Base-by-base conservation (phyloP, 1,284 basidiomycete genomes). In the Ustilago vetiveriae region DNA sequence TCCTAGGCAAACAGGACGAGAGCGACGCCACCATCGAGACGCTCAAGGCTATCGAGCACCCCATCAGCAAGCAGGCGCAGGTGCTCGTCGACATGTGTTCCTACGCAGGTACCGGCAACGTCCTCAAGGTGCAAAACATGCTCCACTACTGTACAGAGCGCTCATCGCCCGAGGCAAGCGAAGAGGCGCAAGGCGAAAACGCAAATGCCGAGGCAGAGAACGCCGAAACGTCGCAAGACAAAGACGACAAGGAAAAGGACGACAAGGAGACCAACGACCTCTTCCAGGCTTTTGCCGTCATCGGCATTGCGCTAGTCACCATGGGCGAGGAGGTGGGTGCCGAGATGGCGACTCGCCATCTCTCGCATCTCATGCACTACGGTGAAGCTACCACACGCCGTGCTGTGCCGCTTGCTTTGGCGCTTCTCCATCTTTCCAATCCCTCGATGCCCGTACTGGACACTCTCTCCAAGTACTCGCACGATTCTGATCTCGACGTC, bases 261-360 rank as follows among this genome's bases (percentile, higher is more conserved):
- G 87, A 88, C 10, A 66, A 70, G 36, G 86, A 86, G 45, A 85
- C 87, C 72, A 88, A 92, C 64, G 90, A 96, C 73, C 90, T 90
- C 32, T 93, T 92, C 86, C 92, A 98, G 83, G 88, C 92, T 1
- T 92, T 98, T 73, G 92, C 96, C 13, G 93, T 96, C 36, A 87
- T 99, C 40, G 95, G 92, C 38, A 92, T 98, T 74, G 91, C 95
- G 0, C 84, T 98, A 44, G 91, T 98, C 37, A 90, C 95, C 1
- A 98, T 98, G 94, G 96, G 96, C 36, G 96, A 98, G 83, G 95
- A 98, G 43, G 90, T 98, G 41, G 96, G 96, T 47, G 89, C 94
- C 4, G 94, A 98, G 84, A 99, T 99, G 80, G 59, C 73, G 5
- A 42, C 78, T 43, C 75, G 80, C 23, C 80, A 82, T 53, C 70